Percentiles rank a stretch among this genome's conserved stretches.
These are phyloP conservation scores for Starmera caribaea DNA, from an alignment of 805 yeast species.

Conservation along the genomic window DNA sequence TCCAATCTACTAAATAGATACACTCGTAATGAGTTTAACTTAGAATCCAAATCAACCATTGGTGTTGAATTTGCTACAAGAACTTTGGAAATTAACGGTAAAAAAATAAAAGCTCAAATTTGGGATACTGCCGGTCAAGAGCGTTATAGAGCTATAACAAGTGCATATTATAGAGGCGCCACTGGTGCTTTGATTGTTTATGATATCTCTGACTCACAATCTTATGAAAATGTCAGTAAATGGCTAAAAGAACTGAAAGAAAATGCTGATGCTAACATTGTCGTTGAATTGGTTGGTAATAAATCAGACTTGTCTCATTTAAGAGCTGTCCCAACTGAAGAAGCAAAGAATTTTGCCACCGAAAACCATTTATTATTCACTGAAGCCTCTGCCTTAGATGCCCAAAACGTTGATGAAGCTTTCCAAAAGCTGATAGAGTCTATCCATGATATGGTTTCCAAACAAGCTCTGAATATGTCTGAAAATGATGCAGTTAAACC, in stretches of 20 bases:
- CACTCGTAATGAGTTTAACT: slow-evolving; percentile 91
- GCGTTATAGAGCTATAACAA: slow-evolving; percentile 94
- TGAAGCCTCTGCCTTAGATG: slow-evolving; percentile 90
- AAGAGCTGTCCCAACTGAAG: slow-evolving; percentile 96
- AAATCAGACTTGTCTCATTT: slow-evolving; percentile 85
- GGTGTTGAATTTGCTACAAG: slow-evolving; percentile 98
- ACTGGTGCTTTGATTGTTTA: slow-evolving; percentile 95
- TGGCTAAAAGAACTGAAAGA: slow-evolving; percentile 89
- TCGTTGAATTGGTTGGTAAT: slow-evolving; percentile 88
- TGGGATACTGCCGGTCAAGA: slow-evolving; percentile 99
- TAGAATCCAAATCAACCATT: slow-evolving; percentile 89
- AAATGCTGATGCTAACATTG: slow-evolving; percentile 91
- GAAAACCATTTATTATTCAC: slow-evolving; percentile 90
- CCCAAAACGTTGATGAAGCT: slow-evolving; percentile 90
- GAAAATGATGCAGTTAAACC: slow-evolving; percentile 60
- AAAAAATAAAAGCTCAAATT: slow-evolving; percentile 79
- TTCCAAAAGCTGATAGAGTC: slow-evolving; percentile 89
- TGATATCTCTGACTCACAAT: slow-evolving; percentile 85
- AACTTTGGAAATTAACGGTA: slow-evolving; percentile 80
- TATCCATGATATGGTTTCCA: slow-evolving; percentile 88
- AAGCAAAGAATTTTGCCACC: slow-evolving; percentile 88
- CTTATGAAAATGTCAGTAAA: slow-evolving; percentile 76
- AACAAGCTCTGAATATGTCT: slow-evolving; percentile 84
- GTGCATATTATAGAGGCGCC: slow-evolving; percentile 96
- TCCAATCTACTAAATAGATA: slow-evolving; percentile 89